Evolutionary conservation across 345 rosid genomes (phyloP), one percentile per base, ranked within the genome.

Genomic region (Populus nigra): DNA sequence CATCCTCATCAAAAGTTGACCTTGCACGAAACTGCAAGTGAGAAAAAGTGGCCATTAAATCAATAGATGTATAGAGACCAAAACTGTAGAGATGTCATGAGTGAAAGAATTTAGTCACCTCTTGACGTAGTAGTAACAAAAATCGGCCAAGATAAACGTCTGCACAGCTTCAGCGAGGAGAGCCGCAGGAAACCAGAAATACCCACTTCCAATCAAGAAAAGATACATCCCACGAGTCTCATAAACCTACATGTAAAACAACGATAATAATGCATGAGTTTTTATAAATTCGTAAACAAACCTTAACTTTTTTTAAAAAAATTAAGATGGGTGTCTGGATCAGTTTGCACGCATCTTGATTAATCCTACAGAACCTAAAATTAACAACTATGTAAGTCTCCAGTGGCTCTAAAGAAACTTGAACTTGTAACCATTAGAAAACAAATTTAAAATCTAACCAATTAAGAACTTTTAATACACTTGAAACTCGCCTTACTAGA

Each of bases 101-200:
- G 1, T 47, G 53, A 47, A 7, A 31, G 69, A 4, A 29, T 2
- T 5, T 10, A 20, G 5, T 79, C 57, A 90, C 98, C 97, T 91
- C 82, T 88, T 90, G 63, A 89, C 78, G 81, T 94, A 93, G 83
- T 93, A 94, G 85, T 89, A 94, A 76, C 97, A 93, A 57, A 94
- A 94, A 75, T 94, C 97, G 0, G 92, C 90, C 76, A 94, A 84
- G 83, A 94, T 91, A 79, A 94, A 94, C 18, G 97, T 91, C 71
- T 93, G 97, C 81, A 94, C 84, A 33, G 77, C n/a, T 81, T 94
- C 97, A 2, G 95, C 86, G 2, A 89, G 17, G 39, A 94, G 50
- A 65, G 86, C 91, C 45, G 80, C 68, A 1, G 90, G 91, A 78
- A 91, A 84, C 98, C 98, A 94, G 49, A 84, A 65, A 86, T 87